Base-by-base conservation (phyloP, 495 filamentous ascomycete genomes). In the Penicillium cinerascens region DNA sequence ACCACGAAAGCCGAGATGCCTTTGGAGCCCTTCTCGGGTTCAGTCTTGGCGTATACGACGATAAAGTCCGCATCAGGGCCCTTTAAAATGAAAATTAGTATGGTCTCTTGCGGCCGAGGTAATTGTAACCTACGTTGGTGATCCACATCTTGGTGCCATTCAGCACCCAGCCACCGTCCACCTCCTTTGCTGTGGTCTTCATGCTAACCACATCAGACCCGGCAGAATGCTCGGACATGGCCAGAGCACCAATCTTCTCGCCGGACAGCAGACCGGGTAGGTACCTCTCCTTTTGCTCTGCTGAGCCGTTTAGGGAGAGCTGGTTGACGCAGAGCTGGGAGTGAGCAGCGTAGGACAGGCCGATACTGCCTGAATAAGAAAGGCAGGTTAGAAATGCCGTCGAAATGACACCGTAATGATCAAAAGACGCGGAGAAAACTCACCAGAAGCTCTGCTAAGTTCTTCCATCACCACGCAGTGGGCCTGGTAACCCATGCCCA, bases 111-210 rank as follows among this genome's bases (percentile, higher is more conserved):
- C 4, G 1, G 1, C 4, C 20, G 16, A 16, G 18, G 29, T 6
- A 18, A 47, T 7, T 6, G n/a, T 22, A 11, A 60, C 80, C 45
- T 48, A 86, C 84, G 63, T 98, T 98, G 23, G 93, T 98, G 56
- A 98, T 98, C 93, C 93, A 98, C 93, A 98, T 97, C 79, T 98
- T 98, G 20, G 88, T 89, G 13, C 93, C 93, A 58, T 89, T 89
- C 48, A 98, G 77, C 26, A 90, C 22, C 71, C 85, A 97, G 22
- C 93, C 93, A 13, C 91, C 91, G 56, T 95, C 89, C 15, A 87
- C 87, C 37, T 78, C 77, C 62, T 83, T 86, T 0, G 92, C 92
- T 0, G 78, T 82, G 17, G 87, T 95, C 65, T 90, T 89, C 93
- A 98, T 98, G 66, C 87, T 88, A 18, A 98, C 91, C 1, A 98